Evolutionary conservation across 805 yeast species (phyloP).

Genomic region (Starmera pachycereana): DNA sequence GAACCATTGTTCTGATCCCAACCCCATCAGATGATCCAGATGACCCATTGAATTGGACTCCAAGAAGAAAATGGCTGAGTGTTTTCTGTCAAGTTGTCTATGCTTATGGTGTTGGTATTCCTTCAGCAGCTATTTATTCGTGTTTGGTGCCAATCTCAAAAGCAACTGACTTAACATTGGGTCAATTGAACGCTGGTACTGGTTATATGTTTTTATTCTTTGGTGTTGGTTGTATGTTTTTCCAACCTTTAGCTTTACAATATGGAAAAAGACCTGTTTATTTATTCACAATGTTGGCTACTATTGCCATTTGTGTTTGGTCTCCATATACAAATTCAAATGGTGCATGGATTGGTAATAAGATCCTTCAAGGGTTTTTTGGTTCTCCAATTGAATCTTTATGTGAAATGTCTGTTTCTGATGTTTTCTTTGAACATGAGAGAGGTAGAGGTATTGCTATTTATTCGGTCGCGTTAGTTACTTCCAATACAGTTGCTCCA

Average conservation of each 20-base stretch:
- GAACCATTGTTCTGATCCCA: constrained; percentile 45
- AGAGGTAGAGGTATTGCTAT: constrained; percentile 36
- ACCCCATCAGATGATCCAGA: constrained; percentile 59
- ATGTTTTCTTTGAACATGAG: constrained; percentile 41
- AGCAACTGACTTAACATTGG: constrained; percentile 25
- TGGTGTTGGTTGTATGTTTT: constrained; percentile 38
- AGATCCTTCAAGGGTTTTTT: constrained; percentile 26
- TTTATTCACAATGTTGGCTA: constrained; percentile 27
- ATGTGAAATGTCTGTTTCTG: constrained; percentile 38
- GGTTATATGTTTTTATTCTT: constrained; percentile 41
- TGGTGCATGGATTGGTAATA: constrained; percentile 28
- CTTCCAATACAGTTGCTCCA: constrained; percentile 48
- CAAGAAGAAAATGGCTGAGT: constrained; percentile 34
- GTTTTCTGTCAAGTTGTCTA: constrained; percentile 34
- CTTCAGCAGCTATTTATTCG: constrained; percentile 37
- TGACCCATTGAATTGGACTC: constrained; percentile 60
- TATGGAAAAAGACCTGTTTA: constrained; percentile 38
- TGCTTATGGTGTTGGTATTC: constrained; percentile 34
- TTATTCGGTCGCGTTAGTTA: constrained; percentile 44
- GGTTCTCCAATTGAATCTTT: constrained; percentile 38
- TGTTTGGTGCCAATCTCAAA: constrained; percentile 27
- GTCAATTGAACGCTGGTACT: constrained; percentile 34
- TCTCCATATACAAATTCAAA: constrained; percentile 27
- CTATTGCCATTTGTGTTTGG: constrained; percentile 31
- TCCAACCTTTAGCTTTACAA: constrained; percentile 41